Evolutionary conservation across 2,329 filamentous ascomycete species (phyloP), one percentile per base, ranked within the genome.

Genomic region (Aspergillus eucalypticola): DNA sequence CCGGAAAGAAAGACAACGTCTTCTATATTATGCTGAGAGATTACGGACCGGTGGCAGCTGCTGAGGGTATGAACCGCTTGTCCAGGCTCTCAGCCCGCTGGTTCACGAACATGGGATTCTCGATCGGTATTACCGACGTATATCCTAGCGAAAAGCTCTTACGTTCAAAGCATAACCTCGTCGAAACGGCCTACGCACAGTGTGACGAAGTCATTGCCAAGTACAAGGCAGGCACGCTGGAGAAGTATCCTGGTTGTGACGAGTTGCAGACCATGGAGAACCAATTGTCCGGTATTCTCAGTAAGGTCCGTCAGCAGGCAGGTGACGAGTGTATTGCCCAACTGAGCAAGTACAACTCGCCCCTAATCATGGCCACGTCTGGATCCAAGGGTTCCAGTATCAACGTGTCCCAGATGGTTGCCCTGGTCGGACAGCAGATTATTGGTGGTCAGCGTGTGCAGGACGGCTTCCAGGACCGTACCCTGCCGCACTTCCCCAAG

Each of bases 361-460:
- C 95, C 5, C 83, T 98, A 64, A 89, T 96, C 79, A 99, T 99
- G 95, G 95, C 95, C 62, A 95, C 91, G 63, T 98, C 92, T 11
- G 95, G 95, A 52, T 98, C 94, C 56, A 99, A 99, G 77, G 95
- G 95, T 74, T 96, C 92, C 5, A 90, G 91, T 69, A 96, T 99
- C 82, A 99, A 99, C 82, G 95, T 99, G 35, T 95, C 95, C 8
- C 95, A 99, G 80, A 99, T 99, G 95, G 90, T 98, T 73, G 94
- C 95, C 59, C 88, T 93, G 60, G 95, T 99, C 73, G 95, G 95
- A 54, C 95, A 99, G 78, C 95, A 99, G 69, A 97, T 98, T 85
- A 98, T 99, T 70, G 90, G 90, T 61, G 92, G 92, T 52, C 87
- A 90, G 71, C 93, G 95, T 85, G 93, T 99, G 32, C 86, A 91